Conservation (phyloP, 352 stramenopile species). For the Pythium grandisporangium region DNA sequence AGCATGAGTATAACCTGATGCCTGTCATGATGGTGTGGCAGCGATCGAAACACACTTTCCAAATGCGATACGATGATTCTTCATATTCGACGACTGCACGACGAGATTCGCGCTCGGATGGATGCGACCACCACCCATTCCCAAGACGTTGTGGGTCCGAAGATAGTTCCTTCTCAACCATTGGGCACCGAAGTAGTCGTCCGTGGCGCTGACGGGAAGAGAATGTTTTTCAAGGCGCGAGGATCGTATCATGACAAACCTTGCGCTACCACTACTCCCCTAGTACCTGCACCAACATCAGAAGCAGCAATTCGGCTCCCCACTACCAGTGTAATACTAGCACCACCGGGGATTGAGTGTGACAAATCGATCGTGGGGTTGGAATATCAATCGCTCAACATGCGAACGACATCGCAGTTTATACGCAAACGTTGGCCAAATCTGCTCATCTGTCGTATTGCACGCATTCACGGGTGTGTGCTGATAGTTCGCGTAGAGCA, state of each 20-base stretch:
- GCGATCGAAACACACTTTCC: neutral
- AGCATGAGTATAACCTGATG: too few species aligned
- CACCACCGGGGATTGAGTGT: too few species aligned
- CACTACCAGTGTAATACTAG: too few species aligned
- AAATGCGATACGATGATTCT: neutral
- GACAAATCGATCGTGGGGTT: too few species aligned
- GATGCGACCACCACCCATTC: neutral
- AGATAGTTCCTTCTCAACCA: too few species aligned
- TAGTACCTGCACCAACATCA: too few species aligned
- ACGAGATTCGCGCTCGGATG: neutral
- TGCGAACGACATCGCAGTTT: too few species aligned
- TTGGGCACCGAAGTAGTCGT: conserved; percentile 23
- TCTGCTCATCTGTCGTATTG: conserved; percentile 8
- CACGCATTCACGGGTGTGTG: conserved; percentile 3
- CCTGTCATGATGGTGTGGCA: too few species aligned
- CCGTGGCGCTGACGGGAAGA: conserved; percentile 20
- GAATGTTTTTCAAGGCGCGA: conserved; percentile 27
- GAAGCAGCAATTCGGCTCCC: too few species aligned
- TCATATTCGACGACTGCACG: neutral
- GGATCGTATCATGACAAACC: too few species aligned
- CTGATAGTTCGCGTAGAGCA: conserved; percentile 16
- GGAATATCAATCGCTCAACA: neutral
- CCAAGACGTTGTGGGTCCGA: too few species aligned
- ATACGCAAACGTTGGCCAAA: conserved; percentile 7
- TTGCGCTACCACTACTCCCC: too few species aligned